phyloP scores from a whole-genome alignment of 768 basidiomycete species.

The Termitomyces sp. region DNA sequence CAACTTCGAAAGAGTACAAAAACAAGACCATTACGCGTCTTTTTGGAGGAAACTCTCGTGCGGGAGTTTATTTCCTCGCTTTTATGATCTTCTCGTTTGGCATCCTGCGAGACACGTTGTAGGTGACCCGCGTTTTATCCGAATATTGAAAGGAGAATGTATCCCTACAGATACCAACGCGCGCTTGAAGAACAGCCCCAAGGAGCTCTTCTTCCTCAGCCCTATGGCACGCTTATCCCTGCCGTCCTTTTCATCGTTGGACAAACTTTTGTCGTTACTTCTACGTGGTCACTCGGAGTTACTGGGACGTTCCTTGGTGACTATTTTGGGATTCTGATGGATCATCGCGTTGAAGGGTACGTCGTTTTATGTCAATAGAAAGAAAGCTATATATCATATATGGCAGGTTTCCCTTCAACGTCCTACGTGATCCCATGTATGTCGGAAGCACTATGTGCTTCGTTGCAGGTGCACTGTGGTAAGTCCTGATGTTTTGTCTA shows the following conservation, averaged over 20 bases:
- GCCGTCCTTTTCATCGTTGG: slow-evolving; percentile 63
- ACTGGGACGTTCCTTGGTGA: slow-evolving; percentile 91
- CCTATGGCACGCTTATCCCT: slow-evolving; percentile 59
- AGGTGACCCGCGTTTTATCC: slow-evolving; percentile 26
- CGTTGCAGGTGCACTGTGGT: slow-evolving; percentile 84
- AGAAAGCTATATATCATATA: not conserved
- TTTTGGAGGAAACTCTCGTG: slow-evolving; percentile 67
- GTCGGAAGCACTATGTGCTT: slow-evolving; percentile 93
- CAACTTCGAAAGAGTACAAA: slow-evolving; percentile 45
- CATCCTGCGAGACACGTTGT: slow-evolving; percentile 84
- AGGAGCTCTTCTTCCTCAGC: slow-evolving; percentile 59
- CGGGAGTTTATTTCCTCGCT: slow-evolving; percentile 88
- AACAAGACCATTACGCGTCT: slow-evolving; percentile 86
- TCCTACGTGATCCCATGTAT: slow-evolving; percentile 94
- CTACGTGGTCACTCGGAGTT: slow-evolving; percentile 87
- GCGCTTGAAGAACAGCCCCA: slow-evolving; percentile 79
- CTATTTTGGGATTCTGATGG: slow-evolving; percentile 86
- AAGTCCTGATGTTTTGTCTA: slow-evolving; percentile 19
- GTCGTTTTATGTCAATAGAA: slow-evolving; percentile 8
- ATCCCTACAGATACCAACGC: slow-evolving; percentile 55
- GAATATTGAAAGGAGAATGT: not conserved
- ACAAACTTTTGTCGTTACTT: slow-evolving; percentile 82
- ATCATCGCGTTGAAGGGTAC: slow-evolving; percentile 79
- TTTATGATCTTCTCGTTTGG: slow-evolving; percentile 82
- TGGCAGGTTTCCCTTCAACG: slow-evolving; percentile 86